These are phyloP conservation scores for Agaricales sp. DNA, from an alignment of 1,284 basidiomycete genomes.

Conservation along the genomic window DNA sequence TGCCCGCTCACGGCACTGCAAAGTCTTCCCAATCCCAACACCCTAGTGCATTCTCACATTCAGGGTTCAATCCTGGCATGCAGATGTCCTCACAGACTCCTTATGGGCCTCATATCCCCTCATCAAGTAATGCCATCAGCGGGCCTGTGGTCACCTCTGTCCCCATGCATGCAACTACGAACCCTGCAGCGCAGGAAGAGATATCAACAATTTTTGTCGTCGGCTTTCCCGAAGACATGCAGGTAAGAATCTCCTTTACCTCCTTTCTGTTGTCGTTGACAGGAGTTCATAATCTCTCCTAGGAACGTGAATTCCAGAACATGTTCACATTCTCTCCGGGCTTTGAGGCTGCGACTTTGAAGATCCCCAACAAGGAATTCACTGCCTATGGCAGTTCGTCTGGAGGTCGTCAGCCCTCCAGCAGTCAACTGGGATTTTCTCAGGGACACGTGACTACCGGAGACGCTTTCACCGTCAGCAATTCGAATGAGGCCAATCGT, in stretches of 20 bases:
- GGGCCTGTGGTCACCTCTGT: slow-evolving; percentile 15
- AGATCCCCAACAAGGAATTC: slow-evolving; percentile 83
- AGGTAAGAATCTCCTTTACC: slow-evolving; percentile 53
- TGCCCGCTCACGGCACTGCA: slow-evolving; percentile 15
- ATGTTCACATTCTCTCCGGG: slow-evolving; percentile 97
- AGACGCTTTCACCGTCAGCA: slow-evolving; percentile 67
- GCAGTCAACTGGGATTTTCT: slow-evolving; percentile 31
- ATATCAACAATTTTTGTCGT: slow-evolving; percentile 99
- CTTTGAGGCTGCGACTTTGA: slow-evolving; percentile 96
- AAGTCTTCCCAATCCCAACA: slow-evolving; percentile 16
- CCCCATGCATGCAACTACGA: slow-evolving; percentile 11
- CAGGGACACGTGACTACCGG: slow-evolving; percentile 75
- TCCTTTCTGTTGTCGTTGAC: too few species aligned
- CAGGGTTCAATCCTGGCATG: slow-evolving; percentile 14
- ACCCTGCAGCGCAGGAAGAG: slow-evolving; percentile 52
- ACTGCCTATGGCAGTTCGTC: not conserved
- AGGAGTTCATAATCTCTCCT: slow-evolving; percentile 9
- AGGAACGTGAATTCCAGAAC: slow-evolving; percentile 98
- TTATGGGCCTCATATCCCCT: slow-evolving; percentile 56
- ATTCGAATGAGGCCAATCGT: slow-evolving; percentile 58
- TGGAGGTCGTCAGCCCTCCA: not conserved
- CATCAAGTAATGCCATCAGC: slow-evolving; percentile 15
- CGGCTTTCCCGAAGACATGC: slow-evolving; percentile 98
- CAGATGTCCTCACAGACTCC: slow-evolving; percentile 61
- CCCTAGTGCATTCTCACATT: not conserved